phyloP scores from a whole-genome alignment of 169 alveolate species.

The Eimeria falciformis region DNA sequence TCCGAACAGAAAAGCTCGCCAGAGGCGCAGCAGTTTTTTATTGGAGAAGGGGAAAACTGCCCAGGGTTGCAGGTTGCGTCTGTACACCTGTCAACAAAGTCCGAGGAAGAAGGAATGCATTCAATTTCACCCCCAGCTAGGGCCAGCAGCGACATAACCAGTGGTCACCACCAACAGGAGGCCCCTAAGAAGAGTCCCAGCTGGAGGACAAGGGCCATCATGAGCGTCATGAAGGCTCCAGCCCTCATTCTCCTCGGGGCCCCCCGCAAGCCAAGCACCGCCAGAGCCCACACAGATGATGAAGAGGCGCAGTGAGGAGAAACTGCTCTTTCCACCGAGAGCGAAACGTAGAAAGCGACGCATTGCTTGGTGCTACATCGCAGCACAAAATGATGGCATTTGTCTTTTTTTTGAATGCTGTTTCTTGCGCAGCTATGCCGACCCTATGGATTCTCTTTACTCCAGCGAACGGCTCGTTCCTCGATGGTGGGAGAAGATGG shows the following conservation, averaged over 20 bases:
- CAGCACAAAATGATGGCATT: no score
- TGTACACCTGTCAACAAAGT: no score
- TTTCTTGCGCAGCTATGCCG: conserved; percentile 22
- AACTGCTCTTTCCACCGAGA: neutral
- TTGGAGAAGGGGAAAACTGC: conserved; percentile 12
- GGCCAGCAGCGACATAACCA: neutral
- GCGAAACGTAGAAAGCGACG: neutral
- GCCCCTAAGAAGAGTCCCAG: neutral
- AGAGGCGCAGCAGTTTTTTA: conserved; percentile 58
- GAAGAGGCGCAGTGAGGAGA: conserved; percentile 5
- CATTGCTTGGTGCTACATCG: no score
- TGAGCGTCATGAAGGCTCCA: conserved; percentile 55
- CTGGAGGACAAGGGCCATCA: conserved; percentile 30
- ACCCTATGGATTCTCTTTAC: conserved; percentile 48
- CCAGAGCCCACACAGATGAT: neutral
- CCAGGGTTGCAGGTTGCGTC: neutral
- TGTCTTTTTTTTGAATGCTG: no score
- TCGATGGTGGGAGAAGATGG: conserved; percentile 52
- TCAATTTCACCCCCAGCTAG: neutral
- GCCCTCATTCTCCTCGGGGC: conserved; percentile 69
- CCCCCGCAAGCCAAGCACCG: conserved; percentile 58
- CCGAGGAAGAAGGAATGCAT: neutral
- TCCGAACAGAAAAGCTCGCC: neutral
- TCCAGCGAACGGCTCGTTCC: conserved; percentile 29
- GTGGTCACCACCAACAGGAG: neutral